Evolutionary conservation across 345 rosid genomes (phyloP).

Genomic region (Citrus medica): DNA sequence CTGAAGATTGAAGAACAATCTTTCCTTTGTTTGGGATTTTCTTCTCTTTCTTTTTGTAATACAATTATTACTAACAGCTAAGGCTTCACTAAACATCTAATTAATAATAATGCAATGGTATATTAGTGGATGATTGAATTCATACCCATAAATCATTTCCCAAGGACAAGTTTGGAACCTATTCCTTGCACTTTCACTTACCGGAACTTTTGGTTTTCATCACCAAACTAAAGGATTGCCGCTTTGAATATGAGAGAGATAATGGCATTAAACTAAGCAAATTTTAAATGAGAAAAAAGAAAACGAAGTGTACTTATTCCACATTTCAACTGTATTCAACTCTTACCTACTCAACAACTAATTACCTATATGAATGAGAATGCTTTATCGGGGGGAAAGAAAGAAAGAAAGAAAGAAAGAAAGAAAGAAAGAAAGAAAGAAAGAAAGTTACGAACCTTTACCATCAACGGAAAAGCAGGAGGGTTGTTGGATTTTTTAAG

Average conservation of each 20-base stretch:
- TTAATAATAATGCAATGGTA: not conserved
- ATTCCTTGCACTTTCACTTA: not conserved
- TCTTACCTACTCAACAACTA: not conserved
- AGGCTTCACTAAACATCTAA: not conserved
- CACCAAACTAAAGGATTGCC: no score
- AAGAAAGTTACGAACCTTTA: not conserved
- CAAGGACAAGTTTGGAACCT: slow-evolving; percentile 11
- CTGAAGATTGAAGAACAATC: no score
- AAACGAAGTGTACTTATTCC: no score
- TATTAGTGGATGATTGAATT: slow-evolving; percentile 3
- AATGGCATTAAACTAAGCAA: not conserved
- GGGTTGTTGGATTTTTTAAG: no score
- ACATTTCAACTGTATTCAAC: no score
- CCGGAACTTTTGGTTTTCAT: not conserved
- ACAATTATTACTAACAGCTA: not conserved
- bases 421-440: no score
- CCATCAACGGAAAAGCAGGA: not conserved
- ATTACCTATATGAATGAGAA: not conserved
- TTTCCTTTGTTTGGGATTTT: no score
- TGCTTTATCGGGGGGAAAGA: no score
- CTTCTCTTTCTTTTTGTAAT: no score
- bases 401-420: no score
- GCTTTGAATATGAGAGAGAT: not conserved
- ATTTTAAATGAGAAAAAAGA: no score
- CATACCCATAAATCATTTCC: not conserved